Evolutionary conservation across 2,329 filamentous ascomycete genomes (phyloP).

Genomic region (Ascochyta clinopodiicola): DNA sequence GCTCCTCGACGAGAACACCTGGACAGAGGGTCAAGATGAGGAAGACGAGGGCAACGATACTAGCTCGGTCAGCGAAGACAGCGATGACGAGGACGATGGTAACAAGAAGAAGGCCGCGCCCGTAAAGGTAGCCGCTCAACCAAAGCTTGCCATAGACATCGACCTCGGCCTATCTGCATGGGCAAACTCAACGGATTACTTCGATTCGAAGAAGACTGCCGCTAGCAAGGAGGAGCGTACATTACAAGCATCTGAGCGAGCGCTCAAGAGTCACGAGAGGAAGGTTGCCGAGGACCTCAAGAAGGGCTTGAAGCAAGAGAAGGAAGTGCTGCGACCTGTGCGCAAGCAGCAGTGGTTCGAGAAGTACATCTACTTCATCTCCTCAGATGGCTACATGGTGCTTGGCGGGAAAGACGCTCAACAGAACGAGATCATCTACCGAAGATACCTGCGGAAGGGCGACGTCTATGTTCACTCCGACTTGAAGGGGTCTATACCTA

Average conservation of each 20-base stretch:
- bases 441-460: conserved; percentile 81
- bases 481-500: conserved; percentile 79
- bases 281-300: conserved; percentile 87
- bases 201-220: conserved; percentile 84
- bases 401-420: conserved; percentile 86
- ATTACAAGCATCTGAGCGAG: conserved; percentile 77
- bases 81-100: conserved; percentile 63
- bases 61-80: conserved; percentile 70
- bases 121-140: conserved; percentile 45
- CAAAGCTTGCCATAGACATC: conserved; percentile 76
- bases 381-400: conserved; percentile 92
- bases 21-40: conserved; percentile 67
- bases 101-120: conserved; percentile 56
- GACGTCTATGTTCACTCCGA: conserved; percentile 94
- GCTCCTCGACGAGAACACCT: conserved; percentile 73
- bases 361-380: conserved; percentile 95
- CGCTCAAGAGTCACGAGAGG: conserved; percentile 86
- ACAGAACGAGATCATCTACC: conserved; percentile 93
- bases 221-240: conserved; percentile 90
- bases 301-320: conserved; percentile 89
- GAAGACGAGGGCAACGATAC: conserved; percentile 63
- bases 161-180: conserved; percentile 82
- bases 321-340: conserved; percentile 81
- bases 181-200: conserved; percentile 90
- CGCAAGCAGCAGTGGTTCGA: conserved; percentile 93